Conservation (phyloP, 2,329 filamentous ascomycete genomes). For the Achaetomium macrosporum region DNA sequence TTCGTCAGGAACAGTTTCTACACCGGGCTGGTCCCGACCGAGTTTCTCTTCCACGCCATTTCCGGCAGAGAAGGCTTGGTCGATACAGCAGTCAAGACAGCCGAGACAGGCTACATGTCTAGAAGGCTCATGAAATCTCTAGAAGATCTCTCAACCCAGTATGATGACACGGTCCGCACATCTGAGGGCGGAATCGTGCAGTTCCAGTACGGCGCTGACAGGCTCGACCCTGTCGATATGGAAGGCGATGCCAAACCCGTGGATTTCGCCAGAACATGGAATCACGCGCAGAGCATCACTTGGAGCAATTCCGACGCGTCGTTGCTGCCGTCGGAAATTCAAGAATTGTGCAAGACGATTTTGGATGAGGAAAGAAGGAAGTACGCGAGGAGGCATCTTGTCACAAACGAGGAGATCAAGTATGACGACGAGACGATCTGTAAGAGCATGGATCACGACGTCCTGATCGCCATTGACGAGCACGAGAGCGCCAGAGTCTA, state of each 20-base stretch:
- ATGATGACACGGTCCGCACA: constrained; percentile 91
- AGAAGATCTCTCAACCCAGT: constrained; percentile 88
- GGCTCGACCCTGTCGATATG: constrained; percentile 95
- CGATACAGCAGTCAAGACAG: constrained; percentile 98
- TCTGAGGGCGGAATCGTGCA: constrained; percentile 86
- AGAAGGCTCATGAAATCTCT: constrained; percentile 95
- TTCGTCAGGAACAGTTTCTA: constrained; percentile 99
- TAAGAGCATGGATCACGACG: constrained; percentile 37
- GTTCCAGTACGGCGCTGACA: constrained; percentile 95
- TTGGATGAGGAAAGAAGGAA: constrained; percentile 63
- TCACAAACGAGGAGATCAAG: constrained; percentile 55
- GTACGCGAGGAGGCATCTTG: constrained; percentile 53
- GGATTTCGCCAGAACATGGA: constrained; percentile 86
- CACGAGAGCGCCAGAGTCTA: constrained; percentile 80
- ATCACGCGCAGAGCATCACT: constrained; percentile 68
- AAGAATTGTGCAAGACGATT: constrained; percentile 59
- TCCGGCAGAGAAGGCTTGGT: constrained; percentile 97
- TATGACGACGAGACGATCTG: constrained; percentile 54
- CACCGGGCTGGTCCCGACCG: constrained; percentile 78
- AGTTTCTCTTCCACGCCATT: constrained; percentile 98
- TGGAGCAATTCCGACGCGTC: constrained; percentile 72
- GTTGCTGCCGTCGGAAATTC: constrained; percentile 68
- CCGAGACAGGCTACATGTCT: constrained; percentile 99
- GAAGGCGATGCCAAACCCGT: constrained; percentile 90
- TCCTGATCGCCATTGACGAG: constrained; percentile 62